Evolutionary conservation across 2,329 filamentous ascomycete genomes (phyloP).

Genomic region (Sclerotinia nivalis): DNA sequence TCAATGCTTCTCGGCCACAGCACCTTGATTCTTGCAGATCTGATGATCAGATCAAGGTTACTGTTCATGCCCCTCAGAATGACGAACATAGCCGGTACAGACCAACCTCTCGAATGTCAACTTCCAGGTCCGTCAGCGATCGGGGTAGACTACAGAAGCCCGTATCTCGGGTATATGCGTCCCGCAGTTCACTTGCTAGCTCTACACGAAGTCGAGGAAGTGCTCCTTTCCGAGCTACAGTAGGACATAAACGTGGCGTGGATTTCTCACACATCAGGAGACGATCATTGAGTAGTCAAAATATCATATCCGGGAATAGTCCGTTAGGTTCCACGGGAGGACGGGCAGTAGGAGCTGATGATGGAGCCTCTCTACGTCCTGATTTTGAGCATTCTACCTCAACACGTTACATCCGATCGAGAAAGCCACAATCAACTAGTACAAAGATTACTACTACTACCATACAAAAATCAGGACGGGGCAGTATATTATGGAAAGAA

Average conservation of each 20-base stretch:
- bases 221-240: constrained; percentile 45
- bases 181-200: constrained; percentile 51
- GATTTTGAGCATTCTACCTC: constrained; percentile 28
- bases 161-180: constrained; percentile 42
- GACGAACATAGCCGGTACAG: constrained; percentile 14
- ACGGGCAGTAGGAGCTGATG: constrained; percentile 34
- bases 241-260: constrained; percentile 60
- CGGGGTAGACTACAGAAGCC: constrained; percentile 27
- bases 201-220: constrained; percentile 45
- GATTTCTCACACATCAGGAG: constrained; percentile 59
- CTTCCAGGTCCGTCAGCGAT: constrained; percentile 22
- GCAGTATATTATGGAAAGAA: constrained; percentile 57
- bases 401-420: constrained; percentile 38
- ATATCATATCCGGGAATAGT: constrained; percentile 17
- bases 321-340: constrained; percentile 6
- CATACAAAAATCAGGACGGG: constrained; percentile 28
- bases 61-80: constrained; percentile 34
- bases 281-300: constrained; percentile 27
- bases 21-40: constrained; percentile 49
- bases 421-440: constrained; percentile 29
- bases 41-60: constrained; percentile 40
- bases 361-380: constrained; percentile 27
- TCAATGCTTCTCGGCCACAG: constrained; percentile 58
- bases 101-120: constrained; percentile 10
- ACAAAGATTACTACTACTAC: constrained; percentile 22